phyloP scores from a whole-genome alignment of 2,329 filamentous ascomycete species.

The Nectriaceae sp. region DNA sequence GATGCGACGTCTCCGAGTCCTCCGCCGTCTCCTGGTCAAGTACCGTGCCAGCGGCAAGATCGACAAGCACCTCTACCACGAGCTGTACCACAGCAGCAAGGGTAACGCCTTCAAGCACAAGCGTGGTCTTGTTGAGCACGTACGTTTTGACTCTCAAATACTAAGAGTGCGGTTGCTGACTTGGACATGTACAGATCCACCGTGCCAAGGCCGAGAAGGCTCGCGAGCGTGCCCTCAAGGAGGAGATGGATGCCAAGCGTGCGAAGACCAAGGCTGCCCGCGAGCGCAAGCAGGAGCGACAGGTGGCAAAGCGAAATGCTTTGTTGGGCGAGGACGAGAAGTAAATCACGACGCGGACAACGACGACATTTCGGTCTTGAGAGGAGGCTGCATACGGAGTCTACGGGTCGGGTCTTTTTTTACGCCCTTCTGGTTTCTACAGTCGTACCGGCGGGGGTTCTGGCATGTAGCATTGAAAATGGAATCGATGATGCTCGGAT shows the following conservation, averaged over 20 bases:
- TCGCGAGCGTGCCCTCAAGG: slow-evolving; percentile 93
- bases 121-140: slow-evolving; percentile 99
- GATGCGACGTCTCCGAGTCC: slow-evolving; percentile 99
- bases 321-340: slow-evolving; percentile 65
- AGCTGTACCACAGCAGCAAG: slow-evolving; percentile 99
- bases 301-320: slow-evolving; percentile 86
- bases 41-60: slow-evolving; percentile 99
- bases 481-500: slow-evolving; percentile 52
- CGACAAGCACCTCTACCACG: slow-evolving; percentile 99
- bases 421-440: slow-evolving; percentile 48
- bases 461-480: slow-evolving; percentile 61
- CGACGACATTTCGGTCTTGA: slow-evolving; percentile 49
- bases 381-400: slow-evolving; percentile 62
- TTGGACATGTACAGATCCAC: slow-evolving; percentile 73
- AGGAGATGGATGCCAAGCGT: slow-evolving; percentile 99
- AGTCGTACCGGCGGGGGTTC: slow-evolving; percentile 52
- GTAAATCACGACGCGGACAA: slow-evolving; percentile 43
- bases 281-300: slow-evolving; percentile 95
- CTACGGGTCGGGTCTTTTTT: slow-evolving; percentile 59
- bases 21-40: slow-evolving; percentile 98
- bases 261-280: slow-evolving; percentile 99
- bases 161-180: slow-evolving; percentile 17
- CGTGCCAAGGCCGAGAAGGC: slow-evolving; percentile 99
- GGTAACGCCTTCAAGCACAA: slow-evolving; percentile 99
- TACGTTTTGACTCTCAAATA: no score